Evolutionary conservation across 106 monocot genomes (phyloP).

Genomic region (Iris macrosiphon): DNA sequence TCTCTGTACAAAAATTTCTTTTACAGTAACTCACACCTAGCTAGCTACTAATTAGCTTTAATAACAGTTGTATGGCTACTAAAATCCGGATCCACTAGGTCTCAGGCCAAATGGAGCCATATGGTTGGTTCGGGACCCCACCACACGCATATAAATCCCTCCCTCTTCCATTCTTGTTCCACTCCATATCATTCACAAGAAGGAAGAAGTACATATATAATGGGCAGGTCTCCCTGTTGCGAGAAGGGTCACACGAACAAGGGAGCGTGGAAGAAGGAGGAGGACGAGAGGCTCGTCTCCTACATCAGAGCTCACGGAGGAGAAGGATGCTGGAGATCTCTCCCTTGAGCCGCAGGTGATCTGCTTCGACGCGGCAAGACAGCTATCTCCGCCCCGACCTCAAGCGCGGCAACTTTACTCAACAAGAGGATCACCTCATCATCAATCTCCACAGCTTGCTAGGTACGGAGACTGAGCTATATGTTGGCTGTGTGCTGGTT

Average conservation of each 20-base stretch:
- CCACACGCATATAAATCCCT: no score
- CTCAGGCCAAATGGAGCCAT: no score
- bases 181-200: no score
- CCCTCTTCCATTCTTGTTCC: no score
- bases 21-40: no score
- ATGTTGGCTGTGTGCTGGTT: no score
- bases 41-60: no score
- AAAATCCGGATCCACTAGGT: no score
- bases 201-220: not conserved
- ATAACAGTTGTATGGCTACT: no score
- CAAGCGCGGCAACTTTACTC: conserved; percentile 70
- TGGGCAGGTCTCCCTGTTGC: conserved; percentile 70
- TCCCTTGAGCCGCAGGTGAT: conserved; percentile 57
- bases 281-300: conserved; percentile 49
- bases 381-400: conserved; percentile 80
- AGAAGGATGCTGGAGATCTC: conserved; percentile 70
- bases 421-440: conserved; percentile 49
- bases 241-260: conserved; percentile 77
- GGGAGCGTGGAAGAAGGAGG: conserved; percentile 73
- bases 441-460: conserved; percentile 41
- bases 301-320: conserved; percentile 59
- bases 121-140: no score
- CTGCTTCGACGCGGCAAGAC: conserved; percentile 26
- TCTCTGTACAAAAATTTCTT: no score
- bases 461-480: no score